A percentile compares a stretch with the other conserved stretches of the same genome.
phyloP scores from a whole-genome alignment of 306 rosid genomes.

The Rosa persica region DNA sequence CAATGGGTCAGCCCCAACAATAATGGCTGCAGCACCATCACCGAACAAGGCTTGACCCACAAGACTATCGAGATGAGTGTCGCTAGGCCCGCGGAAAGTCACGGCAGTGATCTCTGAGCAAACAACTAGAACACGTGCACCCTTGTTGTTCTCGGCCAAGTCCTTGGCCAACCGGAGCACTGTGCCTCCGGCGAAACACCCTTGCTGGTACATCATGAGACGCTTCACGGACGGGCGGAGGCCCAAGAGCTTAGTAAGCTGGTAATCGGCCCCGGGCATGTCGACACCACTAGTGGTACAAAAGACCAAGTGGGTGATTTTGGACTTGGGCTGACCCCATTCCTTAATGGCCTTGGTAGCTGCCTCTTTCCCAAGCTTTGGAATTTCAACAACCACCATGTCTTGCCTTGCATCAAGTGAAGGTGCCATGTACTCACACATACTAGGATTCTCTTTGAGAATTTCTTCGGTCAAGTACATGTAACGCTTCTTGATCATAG shows the following conservation, averaged over 20 bases:
- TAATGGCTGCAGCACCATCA: slow-evolving; percentile 50
- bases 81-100: slow-evolving; percentile 54
- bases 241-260: slow-evolving; percentile 65
- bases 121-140: slow-evolving; percentile 52
- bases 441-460: slow-evolving; percentile 39
- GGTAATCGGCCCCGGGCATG: slow-evolving; percentile 77
- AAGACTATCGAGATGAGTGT: slow-evolving; percentile 51
- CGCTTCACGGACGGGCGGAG: slow-evolving; percentile 67
- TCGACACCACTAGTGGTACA: slow-evolving; percentile 80
- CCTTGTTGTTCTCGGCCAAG: slow-evolving; percentile 54
- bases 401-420: slow-evolving; percentile 74
- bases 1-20: slow-evolving; percentile 56
- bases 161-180: slow-evolving; percentile 58
- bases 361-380: slow-evolving; percentile 69
- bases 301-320: slow-evolving; percentile 63
- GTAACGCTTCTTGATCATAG: slow-evolving; percentile 53
- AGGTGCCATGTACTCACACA: slow-evolving; percentile 63
- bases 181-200: slow-evolving; percentile 57
- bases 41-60: slow-evolving; percentile 61
- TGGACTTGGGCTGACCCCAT: slow-evolving; percentile 69
- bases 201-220: slow-evolving; percentile 73
- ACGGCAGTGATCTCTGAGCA: slow-evolving; percentile 57
- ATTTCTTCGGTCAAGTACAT: slow-evolving; percentile 57
- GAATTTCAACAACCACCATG: slow-evolving; percentile 65
- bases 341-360: slow-evolving; percentile 55